Percentiles rank a stretch among this genome's conserved stretches.
Evolutionary conservation across 306 rosid species (phyloP).

Genomic region (Potentilla sterilis): DNA sequence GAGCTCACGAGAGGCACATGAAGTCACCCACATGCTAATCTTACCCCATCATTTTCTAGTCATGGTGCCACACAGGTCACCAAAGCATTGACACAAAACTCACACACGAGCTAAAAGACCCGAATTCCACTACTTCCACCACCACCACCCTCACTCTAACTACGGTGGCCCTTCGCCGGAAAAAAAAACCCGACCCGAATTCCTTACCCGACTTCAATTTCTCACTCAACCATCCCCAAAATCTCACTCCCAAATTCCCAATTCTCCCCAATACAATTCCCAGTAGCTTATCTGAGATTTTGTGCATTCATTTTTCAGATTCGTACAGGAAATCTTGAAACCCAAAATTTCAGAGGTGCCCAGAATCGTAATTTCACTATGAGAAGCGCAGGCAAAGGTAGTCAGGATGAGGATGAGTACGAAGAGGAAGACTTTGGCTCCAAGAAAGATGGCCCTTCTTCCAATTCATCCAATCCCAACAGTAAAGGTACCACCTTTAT

Average conservation of each 20-base stretch:
- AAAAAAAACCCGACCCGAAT: neutral
- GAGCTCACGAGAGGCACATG: slow-evolving; percentile 55
- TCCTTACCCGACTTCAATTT: neutral
- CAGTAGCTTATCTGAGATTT: slow-evolving; percentile 17
- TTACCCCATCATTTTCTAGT: slow-evolving; percentile 18
- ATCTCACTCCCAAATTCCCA: neutral
- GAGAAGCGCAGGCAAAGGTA: slow-evolving; percentile 75
- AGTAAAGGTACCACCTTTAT: slow-evolving; percentile 54
- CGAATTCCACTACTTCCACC: neutral
- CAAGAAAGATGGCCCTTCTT: slow-evolving; percentile 72
- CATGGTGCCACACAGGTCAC: slow-evolving; percentile 24
- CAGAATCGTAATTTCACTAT: slow-evolving; percentile 27
- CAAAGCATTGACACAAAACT: slow-evolving; percentile 12
- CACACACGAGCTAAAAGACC: neutral
- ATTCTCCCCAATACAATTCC: neutral
- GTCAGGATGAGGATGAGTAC: slow-evolving; percentile 81
- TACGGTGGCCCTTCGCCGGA: neutral
- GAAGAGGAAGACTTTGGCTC: slow-evolving; percentile 75
- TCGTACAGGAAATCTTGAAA: neutral
- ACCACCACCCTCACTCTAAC: no score
- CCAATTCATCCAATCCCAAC: slow-evolving; percentile 44
- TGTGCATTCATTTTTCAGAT: slow-evolving; percentile 16
- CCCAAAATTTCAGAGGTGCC: slow-evolving; percentile 13
- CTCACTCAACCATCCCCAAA: neutral
- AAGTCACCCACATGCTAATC: slow-evolving; percentile 40